These are phyloP conservation scores for Musa schizocarpa DNA, from an alignment of 176 grass and related monocot genomes.

Conservation along the genomic window DNA sequence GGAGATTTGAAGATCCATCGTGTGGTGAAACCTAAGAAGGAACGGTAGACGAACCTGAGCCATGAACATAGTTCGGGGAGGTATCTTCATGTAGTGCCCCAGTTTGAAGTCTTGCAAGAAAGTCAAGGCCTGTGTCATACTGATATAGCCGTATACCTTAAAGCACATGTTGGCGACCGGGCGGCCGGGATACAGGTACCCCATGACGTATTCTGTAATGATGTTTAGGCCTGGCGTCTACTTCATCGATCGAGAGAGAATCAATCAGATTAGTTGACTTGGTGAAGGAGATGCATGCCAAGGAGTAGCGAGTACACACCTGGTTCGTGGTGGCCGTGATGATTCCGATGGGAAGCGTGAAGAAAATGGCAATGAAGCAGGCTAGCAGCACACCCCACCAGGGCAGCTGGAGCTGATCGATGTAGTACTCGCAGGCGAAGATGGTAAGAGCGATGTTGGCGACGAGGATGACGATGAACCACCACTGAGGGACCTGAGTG, in stretches of 20 bases:
- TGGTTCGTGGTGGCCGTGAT: constrained; percentile 94
- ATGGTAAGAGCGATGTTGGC: constrained; percentile 49
- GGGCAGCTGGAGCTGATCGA: constrained; percentile 83
- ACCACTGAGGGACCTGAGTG: constrained; percentile 71
- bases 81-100: constrained; percentile 97
- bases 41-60: constrained; percentile 51
- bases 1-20: too few relatives aligned
- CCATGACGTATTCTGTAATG: constrained; percentile 91
- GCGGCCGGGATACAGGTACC: constrained; percentile 71
- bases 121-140: constrained; percentile 65
- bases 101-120: constrained; percentile 94
- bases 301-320: constrained; percentile 14
- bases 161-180: constrained; percentile 97
- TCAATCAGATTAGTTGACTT: too few relatives aligned
- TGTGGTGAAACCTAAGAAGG: too few relatives aligned
- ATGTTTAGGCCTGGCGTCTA: constrained; percentile 86
- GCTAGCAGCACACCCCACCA: constrained; percentile 97
- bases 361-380: constrained; percentile 65
- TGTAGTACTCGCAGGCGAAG: constrained; percentile 91
- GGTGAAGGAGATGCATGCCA: not conserved
- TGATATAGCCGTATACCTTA: constrained; percentile 94
- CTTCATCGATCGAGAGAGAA: not conserved
- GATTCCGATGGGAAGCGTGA: constrained; percentile 85
- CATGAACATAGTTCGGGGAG: constrained; percentile 95
- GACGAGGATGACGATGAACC: constrained; percentile 75